Conservation (phyloP, 306 rosid species). For the Quercus cerris region DNA sequence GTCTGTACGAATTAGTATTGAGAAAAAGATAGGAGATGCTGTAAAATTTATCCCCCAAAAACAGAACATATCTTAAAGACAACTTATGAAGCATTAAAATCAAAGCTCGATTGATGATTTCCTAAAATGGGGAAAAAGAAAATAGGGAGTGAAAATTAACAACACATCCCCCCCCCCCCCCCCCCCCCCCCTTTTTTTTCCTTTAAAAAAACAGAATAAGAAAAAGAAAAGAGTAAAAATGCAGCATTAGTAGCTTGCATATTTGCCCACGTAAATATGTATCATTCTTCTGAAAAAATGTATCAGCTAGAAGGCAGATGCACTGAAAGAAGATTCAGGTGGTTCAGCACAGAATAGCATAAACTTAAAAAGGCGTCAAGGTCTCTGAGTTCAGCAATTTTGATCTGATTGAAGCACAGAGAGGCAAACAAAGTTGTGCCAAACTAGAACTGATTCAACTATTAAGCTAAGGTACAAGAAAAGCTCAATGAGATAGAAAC, state of each 20-base stretch:
- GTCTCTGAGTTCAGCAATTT: not conserved
- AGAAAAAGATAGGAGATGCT: not conserved
- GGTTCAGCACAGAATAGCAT: not conserved
- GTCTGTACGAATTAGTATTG: not conserved
- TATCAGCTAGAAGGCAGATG: not conserved
- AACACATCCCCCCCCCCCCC: not conserved
- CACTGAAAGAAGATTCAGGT: not conserved
- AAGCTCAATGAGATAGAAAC: not conserved
- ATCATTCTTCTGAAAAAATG: not conserved
- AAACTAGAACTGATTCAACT: not conserved
- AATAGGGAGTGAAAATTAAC: not conserved
- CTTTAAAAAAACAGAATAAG: too few species aligned
- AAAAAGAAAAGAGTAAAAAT: too few species aligned
- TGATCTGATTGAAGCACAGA: not conserved
- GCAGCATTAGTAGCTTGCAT: not conserved
- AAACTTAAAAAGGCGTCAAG: not conserved
- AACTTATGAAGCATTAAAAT: not conserved
- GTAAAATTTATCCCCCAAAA: not conserved
- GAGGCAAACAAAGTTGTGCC: constrained; percentile 5
- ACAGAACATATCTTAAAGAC: not conserved
- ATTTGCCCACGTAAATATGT: not conserved
- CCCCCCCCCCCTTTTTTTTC: fast-evolving
- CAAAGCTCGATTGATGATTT: not conserved
- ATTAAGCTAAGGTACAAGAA: not conserved
- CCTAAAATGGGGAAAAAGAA: not conserved